Base-by-base conservation (phyloP, 1,284 basidiomycete species). In the Malassezia equina region DNA sequence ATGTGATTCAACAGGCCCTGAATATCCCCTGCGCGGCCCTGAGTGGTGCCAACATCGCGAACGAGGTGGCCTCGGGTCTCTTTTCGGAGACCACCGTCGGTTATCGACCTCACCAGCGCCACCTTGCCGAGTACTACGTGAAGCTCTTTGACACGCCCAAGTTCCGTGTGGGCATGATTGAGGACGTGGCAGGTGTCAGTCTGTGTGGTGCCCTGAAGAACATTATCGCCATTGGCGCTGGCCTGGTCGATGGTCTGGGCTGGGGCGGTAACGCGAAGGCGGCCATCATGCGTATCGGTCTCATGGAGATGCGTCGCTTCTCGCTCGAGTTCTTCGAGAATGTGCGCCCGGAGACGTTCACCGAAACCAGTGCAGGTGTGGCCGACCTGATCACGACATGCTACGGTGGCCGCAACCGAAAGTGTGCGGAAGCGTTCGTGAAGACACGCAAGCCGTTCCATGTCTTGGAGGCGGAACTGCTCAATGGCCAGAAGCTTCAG, bases 261-360 rank as follows among this genome's bases (percentile, higher is more conserved):
- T 80, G 78, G 75, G 81, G 81, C 9, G 78, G 79, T 71, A 81
- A 81, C 63, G 76, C 80, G n/a, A 81, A 81, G 60, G 78, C 77
- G 79, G 80, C 80, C 8, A 78, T 82, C 62, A 81, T 82, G 79
- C 76, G 81, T 36, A 80, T 73, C 52, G 73, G 72, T 5, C 51
- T 76, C 39, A 62, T 76, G 55, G 75, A 76, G 59, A 76, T 76
- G 75, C 73, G 72, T 53, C 62, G 69, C 23, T 78, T 78, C 69
- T 77, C 78, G 52, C 75, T 77, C 51, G 79, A 81, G 63, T 81
- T 81, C 75, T 81, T 81, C 68, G 65, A 77, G 0, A 75, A 77
- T 45, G 77, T 79, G 66, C 78, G 79, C 64, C 73, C 77, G 4
- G 78, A 78, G 52, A 80, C 80, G 0, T 81, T 81, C 64, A 59